phyloP scores from a whole-genome alignment of 108 stramenopile species.

The Discostella stelligeroides region DNA sequence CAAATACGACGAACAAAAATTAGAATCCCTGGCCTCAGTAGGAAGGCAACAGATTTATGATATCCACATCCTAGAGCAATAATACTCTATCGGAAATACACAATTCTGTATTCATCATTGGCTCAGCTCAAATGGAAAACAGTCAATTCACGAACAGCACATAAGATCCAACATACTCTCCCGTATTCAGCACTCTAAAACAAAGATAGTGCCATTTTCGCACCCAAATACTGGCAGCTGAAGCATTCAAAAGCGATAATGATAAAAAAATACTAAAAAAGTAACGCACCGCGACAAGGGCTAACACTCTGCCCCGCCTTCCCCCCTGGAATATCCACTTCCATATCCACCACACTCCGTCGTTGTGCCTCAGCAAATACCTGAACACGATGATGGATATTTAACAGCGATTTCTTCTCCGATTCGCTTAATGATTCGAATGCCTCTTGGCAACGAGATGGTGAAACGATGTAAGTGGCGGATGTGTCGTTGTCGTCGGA shows the following conservation, averaged over 20 bases:
- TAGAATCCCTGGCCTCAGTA: too few relatives aligned
- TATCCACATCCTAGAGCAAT: too few relatives aligned
- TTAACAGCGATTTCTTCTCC: slow-evolving; percentile 70
- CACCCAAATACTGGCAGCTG: too few relatives aligned
- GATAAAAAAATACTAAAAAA: neutral
- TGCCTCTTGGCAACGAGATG: slow-evolving; percentile 63
- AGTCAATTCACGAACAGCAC: too few relatives aligned
- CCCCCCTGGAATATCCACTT: slow-evolving; percentile 94
- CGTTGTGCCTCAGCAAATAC: slow-evolving; percentile 93
- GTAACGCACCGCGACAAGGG: slow-evolving; percentile 75
- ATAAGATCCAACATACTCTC: too few relatives aligned
- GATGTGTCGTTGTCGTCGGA: slow-evolving; percentile 16
- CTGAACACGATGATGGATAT: slow-evolving; percentile 83
- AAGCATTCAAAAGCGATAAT: slow-evolving; percentile 10
- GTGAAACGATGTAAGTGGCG: slow-evolving; percentile 54
- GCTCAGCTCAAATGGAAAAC: too few relatives aligned
- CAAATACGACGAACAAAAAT: too few relatives aligned
- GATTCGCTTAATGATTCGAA: slow-evolving; percentile 62
- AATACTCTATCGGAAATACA: too few relatives aligned
- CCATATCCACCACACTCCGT: slow-evolving; percentile 77
- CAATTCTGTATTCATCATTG: too few relatives aligned
- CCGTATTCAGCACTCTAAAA: too few relatives aligned
- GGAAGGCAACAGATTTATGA: too few relatives aligned
- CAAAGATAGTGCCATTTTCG: too few relatives aligned
- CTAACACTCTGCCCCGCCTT: slow-evolving; percentile 95